Evolutionary conservation across 345 rosid species (phyloP).

Genomic region (Eucalyptus tenuipes): DNA sequence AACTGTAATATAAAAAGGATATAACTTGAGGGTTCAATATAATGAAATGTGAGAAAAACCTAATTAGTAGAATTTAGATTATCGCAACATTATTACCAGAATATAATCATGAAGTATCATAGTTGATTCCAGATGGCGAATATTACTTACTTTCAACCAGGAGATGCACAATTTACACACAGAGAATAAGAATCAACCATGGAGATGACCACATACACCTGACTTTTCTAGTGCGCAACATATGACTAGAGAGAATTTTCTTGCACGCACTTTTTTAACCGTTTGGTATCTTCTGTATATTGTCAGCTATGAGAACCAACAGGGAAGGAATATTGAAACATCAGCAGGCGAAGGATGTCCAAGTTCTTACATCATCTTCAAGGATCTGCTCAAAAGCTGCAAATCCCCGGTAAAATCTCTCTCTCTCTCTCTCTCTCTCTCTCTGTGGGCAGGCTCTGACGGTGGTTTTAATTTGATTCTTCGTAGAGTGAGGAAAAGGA

Average conservation of each 20-base stretch:
- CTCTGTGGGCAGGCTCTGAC: background rate
- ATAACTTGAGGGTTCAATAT: background rate
- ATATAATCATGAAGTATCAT: background rate
- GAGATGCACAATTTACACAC: background rate
- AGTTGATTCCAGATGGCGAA: background rate
- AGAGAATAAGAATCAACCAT: background rate
- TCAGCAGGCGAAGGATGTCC: slow-evolving; percentile 1
- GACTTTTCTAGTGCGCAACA: background rate
- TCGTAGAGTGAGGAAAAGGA: background rate
- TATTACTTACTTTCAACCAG: background rate
- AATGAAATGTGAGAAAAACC: background rate
- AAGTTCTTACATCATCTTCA: slow-evolving; percentile 32
- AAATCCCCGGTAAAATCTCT: background rate
- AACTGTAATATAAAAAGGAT: background rate
- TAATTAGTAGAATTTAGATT: background rate
- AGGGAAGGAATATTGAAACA: background rate
- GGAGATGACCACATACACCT: background rate
- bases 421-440: background rate
- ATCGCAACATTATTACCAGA: background rate
- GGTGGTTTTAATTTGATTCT: background rate
- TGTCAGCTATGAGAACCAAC: background rate
- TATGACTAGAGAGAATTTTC: background rate
- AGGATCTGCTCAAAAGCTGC: slow-evolving; percentile 27
- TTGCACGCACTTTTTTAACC: background rate
- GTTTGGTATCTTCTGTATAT: background rate